Percentiles rank a stretch among this genome's conserved stretches.
Conservation (phyloP, 2,329 filamentous ascomycete species). For the Pseudogymnoascus sp. region DNA sequence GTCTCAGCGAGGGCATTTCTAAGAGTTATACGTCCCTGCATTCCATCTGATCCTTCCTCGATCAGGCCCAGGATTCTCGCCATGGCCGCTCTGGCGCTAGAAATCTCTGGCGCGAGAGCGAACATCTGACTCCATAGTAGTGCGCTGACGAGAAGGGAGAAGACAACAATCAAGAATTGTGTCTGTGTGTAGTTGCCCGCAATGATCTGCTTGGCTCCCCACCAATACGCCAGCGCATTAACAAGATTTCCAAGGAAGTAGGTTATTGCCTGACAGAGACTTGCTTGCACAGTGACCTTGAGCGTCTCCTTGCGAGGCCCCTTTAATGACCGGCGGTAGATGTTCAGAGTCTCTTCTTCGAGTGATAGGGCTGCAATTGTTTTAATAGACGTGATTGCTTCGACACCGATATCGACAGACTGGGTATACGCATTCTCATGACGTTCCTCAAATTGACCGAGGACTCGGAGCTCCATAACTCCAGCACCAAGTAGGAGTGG, state of each 20-base stretch:
- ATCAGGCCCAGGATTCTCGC: conserved; percentile 48
- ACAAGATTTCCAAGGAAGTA: conserved; percentile 57
- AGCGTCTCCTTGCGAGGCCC: conserved; percentile 47
- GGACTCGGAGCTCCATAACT: conserved; percentile 57
- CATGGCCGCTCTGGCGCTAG: conserved; percentile 54
- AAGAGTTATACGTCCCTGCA: conserved; percentile 16
- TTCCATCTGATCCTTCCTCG: conserved; percentile 33
- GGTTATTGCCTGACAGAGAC: conserved; percentile 52
- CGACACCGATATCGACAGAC: conserved; percentile 56
- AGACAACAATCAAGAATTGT: conserved; percentile 66
- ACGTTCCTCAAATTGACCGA: conserved; percentile 53
- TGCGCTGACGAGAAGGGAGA: conserved; percentile 63
- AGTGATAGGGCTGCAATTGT: conserved; percentile 51
- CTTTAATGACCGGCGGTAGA: conserved; percentile 47
- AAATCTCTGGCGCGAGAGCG: conserved; percentile 63
- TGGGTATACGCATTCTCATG: conserved; percentile 57
- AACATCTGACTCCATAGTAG: conserved; percentile 70
- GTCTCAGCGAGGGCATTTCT: background rate
- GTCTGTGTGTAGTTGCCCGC: conserved; percentile 54
- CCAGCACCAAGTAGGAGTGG: conserved; percentile 62
- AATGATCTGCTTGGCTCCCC: conserved; percentile 64
- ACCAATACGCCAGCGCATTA: conserved; percentile 72
- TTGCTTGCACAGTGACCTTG: conserved; percentile 40
- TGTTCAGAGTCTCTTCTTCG: conserved; percentile 44
- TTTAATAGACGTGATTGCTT: conserved; percentile 57